Conservation (phyloP, 1,284 basidiomycete species). For the Sporisorium iseilematis-ciliati region DNA sequence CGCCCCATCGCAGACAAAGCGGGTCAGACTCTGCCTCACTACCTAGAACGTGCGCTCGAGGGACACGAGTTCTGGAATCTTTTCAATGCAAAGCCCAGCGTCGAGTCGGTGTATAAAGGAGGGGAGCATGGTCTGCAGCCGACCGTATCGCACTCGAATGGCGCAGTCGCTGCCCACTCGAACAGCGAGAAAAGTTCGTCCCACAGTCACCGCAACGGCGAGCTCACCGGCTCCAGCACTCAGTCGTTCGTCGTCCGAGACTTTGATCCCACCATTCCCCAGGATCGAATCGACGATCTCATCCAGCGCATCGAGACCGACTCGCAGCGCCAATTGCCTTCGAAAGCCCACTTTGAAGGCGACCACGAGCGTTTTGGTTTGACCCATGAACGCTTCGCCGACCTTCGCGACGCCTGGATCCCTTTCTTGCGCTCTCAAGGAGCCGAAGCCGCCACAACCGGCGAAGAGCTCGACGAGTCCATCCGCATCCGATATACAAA, state of each 20-base stretch:
- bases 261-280: conserved; percentile 37
- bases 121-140: conserved; percentile 28
- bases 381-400: conserved; percentile 42
- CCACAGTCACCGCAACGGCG: conserved; percentile 4
- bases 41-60: conserved; percentile 49
- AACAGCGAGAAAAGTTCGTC: neutral
- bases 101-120: conserved; percentile 29
- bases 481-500: conserved; percentile 5
- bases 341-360: conserved; percentile 44
- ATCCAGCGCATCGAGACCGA: conserved; percentile 35
- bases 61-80: conserved; percentile 54
- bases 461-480: conserved; percentile 15
- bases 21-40: conserved; percentile 36
- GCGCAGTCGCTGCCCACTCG: neutral
- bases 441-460: conserved; percentile 12
- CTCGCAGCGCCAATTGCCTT: conserved; percentile 21
- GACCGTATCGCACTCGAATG: neutral
- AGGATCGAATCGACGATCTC: conserved; percentile 30
- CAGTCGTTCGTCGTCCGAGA: conserved; percentile 29
- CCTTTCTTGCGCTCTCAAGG: conserved; percentile 36
- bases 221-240: conserved; percentile 35
- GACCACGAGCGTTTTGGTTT: conserved; percentile 47
- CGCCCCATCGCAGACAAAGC: conserved; percentile 40
- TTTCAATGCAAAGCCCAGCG: conserved; percentile 28
- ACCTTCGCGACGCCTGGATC: conserved; percentile 46